Base-by-base conservation (phyloP, 1,139 yeast genomes). In the Suhomyces yuchorum region DNA sequence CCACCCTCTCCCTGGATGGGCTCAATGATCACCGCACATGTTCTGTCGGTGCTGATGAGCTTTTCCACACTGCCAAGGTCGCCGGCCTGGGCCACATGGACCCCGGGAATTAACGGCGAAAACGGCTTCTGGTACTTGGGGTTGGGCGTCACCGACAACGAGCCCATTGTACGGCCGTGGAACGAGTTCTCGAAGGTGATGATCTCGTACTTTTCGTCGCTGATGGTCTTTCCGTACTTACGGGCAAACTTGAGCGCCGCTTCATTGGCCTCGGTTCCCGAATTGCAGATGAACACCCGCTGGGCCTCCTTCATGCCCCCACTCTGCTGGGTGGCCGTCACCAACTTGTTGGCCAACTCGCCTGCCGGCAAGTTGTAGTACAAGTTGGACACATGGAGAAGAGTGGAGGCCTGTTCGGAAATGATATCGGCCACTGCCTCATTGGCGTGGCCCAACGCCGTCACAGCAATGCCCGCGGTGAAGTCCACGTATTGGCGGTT, bases 1-100 rank as follows among this genome's bases (percentile, higher is more conserved):
- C 99, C 99, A 48, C 99, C 99, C 72, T 93, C 99, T 56, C 98
- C 99, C 72, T 93, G 99, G 51, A 93, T 85, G 18, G 99, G 99
- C 70, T 93, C 99, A 36, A 93, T 84, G 48, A 93, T 92, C 35
- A 93, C 95, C 46, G 92, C 99, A 61, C 96, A 90, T 0, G 97
- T 85, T 58, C 85, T 82, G 8, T 85, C 87, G 51, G 66, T 67
- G 51, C 78, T 78, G 47, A 91, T 84, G 15, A 84, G 61, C 2
- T 66, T 59, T 53, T 82, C 77, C 11, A 89, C 84, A 28, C 85
- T 78, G 43, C 71, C 77, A 36, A 85, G 71, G 58, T 85, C 82
- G 52, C 80, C 81, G 46, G 85, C 75, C 44, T 73, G 73, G 17
- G 92, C 93, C 40, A 78, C 76, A 48, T 78, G 72, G 46, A 91